phyloP scores from a whole-genome alignment of 441 rosid species.

The Adansonia rubrostipa region DNA sequence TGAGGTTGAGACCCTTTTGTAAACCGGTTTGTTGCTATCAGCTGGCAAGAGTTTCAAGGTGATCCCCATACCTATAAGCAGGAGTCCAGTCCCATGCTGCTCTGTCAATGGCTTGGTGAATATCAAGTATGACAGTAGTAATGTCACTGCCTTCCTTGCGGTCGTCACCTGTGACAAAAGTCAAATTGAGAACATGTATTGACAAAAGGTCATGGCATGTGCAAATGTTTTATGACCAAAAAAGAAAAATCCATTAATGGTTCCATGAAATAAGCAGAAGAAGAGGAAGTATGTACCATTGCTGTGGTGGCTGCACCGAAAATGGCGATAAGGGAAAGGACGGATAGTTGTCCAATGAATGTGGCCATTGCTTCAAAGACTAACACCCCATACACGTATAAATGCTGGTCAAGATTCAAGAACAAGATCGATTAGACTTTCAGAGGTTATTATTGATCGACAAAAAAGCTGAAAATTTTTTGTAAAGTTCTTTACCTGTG shows the following conservation, averaged over 20 bases:
- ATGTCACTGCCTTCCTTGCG: constrained; percentile 87
- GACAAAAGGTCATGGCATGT: not conserved
- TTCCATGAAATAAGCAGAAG: no score
- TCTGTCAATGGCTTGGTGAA: constrained; percentile 86
- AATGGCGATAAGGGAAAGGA: constrained; percentile 80
- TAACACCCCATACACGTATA: constrained; percentile 77
- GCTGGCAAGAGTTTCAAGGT: constrained; percentile 64
- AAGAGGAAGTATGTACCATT: constrained; percentile 47
- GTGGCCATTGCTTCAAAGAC: constrained; percentile 92
- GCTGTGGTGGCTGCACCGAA: constrained; percentile 94
- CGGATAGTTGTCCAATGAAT: constrained; percentile 84
- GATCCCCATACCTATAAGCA: constrained; percentile 80
- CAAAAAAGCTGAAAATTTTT: not conserved
- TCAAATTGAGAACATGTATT: not conserved
- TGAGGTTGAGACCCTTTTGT: constrained; percentile 31
- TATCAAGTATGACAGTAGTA: constrained; percentile 74
- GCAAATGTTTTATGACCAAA: not conserved
- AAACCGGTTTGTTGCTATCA: constrained; percentile 42
- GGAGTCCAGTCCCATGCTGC: constrained; percentile 75
- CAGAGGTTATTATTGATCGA: no score
- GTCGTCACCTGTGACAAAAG: constrained; percentile 64
- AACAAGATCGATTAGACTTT: not conserved
- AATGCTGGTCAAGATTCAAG: constrained; percentile 52
- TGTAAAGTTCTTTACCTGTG: constrained; percentile 48
- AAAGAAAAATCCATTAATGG: no score